Conservation (phyloP, 2,329 filamentous ascomycete species). For the Xylariaceae sp. region DNA sequence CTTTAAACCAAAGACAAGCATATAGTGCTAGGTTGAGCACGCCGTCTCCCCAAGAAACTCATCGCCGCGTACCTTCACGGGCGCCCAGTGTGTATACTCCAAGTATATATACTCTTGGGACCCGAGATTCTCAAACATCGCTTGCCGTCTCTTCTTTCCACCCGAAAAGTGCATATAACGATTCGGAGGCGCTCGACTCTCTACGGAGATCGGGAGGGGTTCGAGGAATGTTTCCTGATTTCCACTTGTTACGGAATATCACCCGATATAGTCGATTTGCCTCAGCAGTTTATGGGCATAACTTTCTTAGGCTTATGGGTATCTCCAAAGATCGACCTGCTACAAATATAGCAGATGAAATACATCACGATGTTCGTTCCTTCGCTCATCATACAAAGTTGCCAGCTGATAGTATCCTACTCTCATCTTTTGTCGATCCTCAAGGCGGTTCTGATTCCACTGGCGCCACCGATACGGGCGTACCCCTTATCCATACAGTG, state of each 20-base stretch:
- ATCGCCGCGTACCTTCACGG: slow-evolving; percentile 43
- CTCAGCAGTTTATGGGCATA: slow-evolving; percentile 69
- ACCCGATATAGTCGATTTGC: slow-evolving; percentile 71
- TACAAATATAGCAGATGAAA: slow-evolving; percentile 52
- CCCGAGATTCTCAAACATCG: slow-evolving; percentile 62
- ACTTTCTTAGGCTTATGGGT: slow-evolving; percentile 68
- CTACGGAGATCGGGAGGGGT: slow-evolving; percentile 61
- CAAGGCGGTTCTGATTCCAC: slow-evolving; percentile 70
- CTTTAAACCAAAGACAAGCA: slow-evolving; percentile 25
- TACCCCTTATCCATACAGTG: slow-evolving; percentile 76
- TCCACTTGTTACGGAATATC: slow-evolving; percentile 67
- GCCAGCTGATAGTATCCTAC: slow-evolving; percentile 63
- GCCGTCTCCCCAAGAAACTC: slow-evolving; percentile 34
- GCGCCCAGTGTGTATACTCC: slow-evolving; percentile 47
- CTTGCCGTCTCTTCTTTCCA: slow-evolving; percentile 58
- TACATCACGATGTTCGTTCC: slow-evolving; percentile 66
- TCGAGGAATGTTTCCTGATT: slow-evolving; percentile 64
- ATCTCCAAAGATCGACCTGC: slow-evolving; percentile 60
- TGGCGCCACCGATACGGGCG: slow-evolving; percentile 69
- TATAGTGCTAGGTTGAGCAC: slow-evolving; percentile 18
- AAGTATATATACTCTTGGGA: slow-evolving; percentile 67
- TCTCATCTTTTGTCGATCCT: slow-evolving; percentile 75
- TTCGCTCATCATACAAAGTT: slow-evolving; percentile 69
- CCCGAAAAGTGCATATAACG: slow-evolving; percentile 55
- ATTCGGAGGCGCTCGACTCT: slow-evolving; percentile 55